A percentile compares a stretch with the other conserved stretches of the same genome.
phyloP scores from a whole-genome alignment of 208 protist genomes.

The Zelonia costaricensis region DNA sequence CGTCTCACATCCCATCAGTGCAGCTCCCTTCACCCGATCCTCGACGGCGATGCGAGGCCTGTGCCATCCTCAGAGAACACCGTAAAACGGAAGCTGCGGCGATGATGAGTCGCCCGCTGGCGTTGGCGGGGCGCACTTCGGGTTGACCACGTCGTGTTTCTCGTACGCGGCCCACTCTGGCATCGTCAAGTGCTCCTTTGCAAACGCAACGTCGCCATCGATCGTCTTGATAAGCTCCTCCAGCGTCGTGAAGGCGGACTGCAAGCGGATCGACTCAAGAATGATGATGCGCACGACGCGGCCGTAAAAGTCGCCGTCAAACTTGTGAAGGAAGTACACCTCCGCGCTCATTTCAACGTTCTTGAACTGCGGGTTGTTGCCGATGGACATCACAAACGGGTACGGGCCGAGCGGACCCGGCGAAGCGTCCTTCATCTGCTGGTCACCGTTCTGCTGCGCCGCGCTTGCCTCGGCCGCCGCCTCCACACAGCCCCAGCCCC shows the following conservation, averaged over 20 bases:
- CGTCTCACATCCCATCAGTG: no score
- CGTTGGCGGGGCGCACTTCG: slow-evolving; percentile 9
- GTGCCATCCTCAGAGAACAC: no score
- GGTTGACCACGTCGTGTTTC: slow-evolving; percentile 44
- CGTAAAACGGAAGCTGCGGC: slow-evolving; percentile 18
- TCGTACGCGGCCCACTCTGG: slow-evolving; percentile 24
- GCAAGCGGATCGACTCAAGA: slow-evolving; percentile 55
- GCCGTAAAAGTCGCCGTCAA: slow-evolving; percentile 88
- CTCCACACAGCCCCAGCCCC: slow-evolving; percentile 81
- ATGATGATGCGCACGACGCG: slow-evolving; percentile 67
- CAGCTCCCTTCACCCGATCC: no score
- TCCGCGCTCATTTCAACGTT: slow-evolving; percentile 78
- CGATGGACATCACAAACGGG: slow-evolving; percentile 87
- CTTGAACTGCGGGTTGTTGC: slow-evolving; percentile 90
- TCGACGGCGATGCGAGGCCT: no score
- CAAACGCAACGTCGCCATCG: slow-evolving; percentile 51
- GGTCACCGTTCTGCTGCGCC: background rate
- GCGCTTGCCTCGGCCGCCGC: slow-evolving; percentile 1
- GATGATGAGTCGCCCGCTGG: background rate
- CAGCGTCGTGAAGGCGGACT: slow-evolving; percentile 74
- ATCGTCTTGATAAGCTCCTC: slow-evolving; percentile 83
- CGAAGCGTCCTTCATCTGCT: background rate
- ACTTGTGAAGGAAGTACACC: slow-evolving; percentile 88
- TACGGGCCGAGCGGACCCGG: slow-evolving; percentile 36
- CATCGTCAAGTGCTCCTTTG: slow-evolving; percentile 36